Evolutionary conservation across 2,329 filamentous ascomycete genomes (phyloP).

Genomic region (Xylariomycetidae sp.): DNA sequence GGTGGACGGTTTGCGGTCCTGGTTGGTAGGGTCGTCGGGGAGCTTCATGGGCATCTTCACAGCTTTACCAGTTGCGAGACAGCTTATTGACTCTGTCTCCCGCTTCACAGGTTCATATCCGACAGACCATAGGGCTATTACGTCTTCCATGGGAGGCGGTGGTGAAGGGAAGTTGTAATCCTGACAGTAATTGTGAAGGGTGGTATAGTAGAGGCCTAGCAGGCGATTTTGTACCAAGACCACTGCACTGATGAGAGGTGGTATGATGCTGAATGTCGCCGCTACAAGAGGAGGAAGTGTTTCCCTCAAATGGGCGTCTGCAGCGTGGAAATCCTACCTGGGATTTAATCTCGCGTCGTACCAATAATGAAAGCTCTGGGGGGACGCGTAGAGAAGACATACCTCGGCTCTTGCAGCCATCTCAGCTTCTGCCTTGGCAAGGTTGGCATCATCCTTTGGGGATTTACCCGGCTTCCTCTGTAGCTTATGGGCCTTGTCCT

Average conservation of each 20-base stretch:
- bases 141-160: constrained; percentile 66
- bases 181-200: constrained; percentile 68
- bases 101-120: constrained; percentile 60
- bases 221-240: constrained; percentile 74
- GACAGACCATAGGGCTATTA: constrained; percentile 62
- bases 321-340: constrained; percentile 63
- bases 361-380: background rate
- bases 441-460: constrained; percentile 66
- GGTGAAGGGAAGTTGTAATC: constrained; percentile 66
- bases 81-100: constrained; percentile 61
- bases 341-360: too few relatives aligned
- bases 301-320: constrained; percentile 69
- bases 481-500: constrained; percentile 64
- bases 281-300: constrained; percentile 67
- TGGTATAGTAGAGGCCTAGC: constrained; percentile 73
- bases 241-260: constrained; percentile 64
- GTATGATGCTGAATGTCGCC: constrained; percentile 69
- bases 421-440: constrained; percentile 69
- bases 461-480: constrained; percentile 66
- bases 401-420: constrained; percentile 61
- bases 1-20: constrained; percentile 18
- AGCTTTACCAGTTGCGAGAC: constrained; percentile 64
- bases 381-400: constrained; percentile 15
- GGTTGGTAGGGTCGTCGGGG: constrained; percentile 25
- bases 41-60: constrained; percentile 44